These are phyloP conservation scores for Lactifluus echinatus DNA, from an alignment of 768 basidiomycete genomes.

Conservation along the genomic window DNA sequence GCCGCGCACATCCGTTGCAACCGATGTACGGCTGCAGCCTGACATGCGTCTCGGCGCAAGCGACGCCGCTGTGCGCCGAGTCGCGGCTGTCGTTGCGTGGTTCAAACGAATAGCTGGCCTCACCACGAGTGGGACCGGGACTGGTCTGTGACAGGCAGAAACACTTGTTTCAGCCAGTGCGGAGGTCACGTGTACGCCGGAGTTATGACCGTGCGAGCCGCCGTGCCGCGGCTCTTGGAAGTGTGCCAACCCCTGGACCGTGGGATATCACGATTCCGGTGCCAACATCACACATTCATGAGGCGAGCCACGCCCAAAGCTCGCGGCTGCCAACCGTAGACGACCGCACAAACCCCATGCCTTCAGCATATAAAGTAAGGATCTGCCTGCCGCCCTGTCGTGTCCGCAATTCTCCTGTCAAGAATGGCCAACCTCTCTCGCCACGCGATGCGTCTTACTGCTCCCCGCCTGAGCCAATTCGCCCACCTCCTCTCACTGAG, in stretches of 20 bases:
- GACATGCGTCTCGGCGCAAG: conserved; percentile 64
- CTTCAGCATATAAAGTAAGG: conserved; percentile 12
- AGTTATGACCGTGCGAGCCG: too few relatives aligned
- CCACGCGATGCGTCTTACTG: conserved; percentile 17
- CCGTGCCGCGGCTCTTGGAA: too few relatives aligned
- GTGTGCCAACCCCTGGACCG: too few relatives aligned
- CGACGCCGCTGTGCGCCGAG: conserved; percentile 60
- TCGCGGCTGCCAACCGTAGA: neutral
- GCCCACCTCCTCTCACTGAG: conserved; percentile 6
- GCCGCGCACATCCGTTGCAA: conserved; percentile 38
- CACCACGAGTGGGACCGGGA: conserved; percentile 13
- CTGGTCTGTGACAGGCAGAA: neutral
- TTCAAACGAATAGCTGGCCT: conserved; percentile 69
- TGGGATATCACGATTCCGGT: neutral
- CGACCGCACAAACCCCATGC: conserved; percentile 9
- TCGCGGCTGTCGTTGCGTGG: conserved; percentile 59
- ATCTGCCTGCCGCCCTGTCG: conserved; percentile 1
- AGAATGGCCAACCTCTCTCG: neutral
- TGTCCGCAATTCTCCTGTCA: conserved; percentile 6
- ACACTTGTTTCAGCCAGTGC: too few relatives aligned
- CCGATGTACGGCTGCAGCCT: conserved; percentile 52
- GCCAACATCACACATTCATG: conserved; percentile 1
- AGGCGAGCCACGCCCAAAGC: conserved; percentile 10
- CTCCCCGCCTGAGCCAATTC: conserved; percentile 7
- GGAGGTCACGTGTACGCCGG: neutral